Conservation (phyloP, 768 basidiomycete species). For the Auricularia cornea region DNA sequence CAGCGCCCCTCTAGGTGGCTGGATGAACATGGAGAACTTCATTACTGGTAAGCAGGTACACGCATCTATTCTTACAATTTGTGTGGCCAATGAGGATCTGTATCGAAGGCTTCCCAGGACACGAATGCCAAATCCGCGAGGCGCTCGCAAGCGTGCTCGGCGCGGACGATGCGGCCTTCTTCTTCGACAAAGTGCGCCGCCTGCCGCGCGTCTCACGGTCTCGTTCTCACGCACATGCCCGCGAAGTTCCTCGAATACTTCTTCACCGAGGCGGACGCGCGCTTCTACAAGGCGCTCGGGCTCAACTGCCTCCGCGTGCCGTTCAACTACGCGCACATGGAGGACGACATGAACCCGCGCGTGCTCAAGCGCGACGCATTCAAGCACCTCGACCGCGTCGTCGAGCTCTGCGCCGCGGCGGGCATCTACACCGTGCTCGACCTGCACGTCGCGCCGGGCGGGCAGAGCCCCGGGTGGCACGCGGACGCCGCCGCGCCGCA, state of each 20-base stretch:
- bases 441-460: constrained; percentile 28
- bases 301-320: constrained; percentile 20
- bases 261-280: constrained; percentile 25
- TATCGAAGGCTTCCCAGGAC: constrained; percentile 20
- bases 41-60: not conserved
- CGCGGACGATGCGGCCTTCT: constrained; percentile 23
- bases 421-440: constrained; percentile 29
- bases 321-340: constrained; percentile 13
- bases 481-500: not conserved
- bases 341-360: constrained; percentile 24
- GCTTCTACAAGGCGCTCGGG: constrained; percentile 21
- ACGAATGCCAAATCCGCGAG: constrained; percentile 23
- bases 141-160: constrained; percentile 21
- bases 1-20: constrained; percentile 9
- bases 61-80: not conserved
- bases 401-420: constrained; percentile 24
- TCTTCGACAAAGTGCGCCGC: constrained; percentile 25
- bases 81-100: constrained; percentile 2
- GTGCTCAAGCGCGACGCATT: constrained; percentile 24
- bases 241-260: constrained; percentile 26
- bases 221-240: not conserved
- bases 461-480: constrained; percentile 7
- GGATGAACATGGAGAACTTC: constrained; percentile 28
- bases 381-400: constrained; percentile 26
- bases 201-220: not conserved